phyloP scores from a whole-genome alignment of 257 asterid genomes.

The Fraxinus excelsior region DNA sequence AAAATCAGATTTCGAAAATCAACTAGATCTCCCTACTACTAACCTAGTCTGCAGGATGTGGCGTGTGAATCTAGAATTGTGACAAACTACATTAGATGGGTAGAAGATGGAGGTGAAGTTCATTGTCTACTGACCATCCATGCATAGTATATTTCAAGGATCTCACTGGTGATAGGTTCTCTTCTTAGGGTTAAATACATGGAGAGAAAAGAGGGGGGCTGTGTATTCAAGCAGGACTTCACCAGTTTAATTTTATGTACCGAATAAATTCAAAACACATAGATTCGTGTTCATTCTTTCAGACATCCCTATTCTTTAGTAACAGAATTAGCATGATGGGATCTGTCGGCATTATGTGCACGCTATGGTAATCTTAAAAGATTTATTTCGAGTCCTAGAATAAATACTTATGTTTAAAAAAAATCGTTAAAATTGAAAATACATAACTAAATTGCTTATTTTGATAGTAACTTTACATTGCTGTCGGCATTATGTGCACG shows the following conservation, averaged over 20 bases:
- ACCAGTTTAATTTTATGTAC: neutral
- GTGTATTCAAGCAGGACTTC: neutral
- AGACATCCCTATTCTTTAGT: neutral
- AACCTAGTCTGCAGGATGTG: slow-evolving; percentile 82
- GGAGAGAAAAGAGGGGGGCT: neutral
- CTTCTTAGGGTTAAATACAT: neutral
- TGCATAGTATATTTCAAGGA: neutral
- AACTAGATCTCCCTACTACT: slow-evolving; percentile 67
- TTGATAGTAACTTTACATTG: too few species aligned
- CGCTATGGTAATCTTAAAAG: neutral
- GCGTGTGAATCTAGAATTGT: slow-evolving; percentile 61
- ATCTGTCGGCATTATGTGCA: neutral
- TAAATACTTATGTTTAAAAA: too few species aligned
- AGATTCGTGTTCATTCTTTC: neutral
- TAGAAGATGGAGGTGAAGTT: neutral
- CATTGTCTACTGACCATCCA: neutral
- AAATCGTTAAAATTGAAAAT: too few species aligned
- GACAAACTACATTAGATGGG: neutral
- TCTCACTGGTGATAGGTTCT: neutral
- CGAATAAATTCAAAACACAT: neutral
- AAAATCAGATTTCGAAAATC: slow-evolving; percentile 62
- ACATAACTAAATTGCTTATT: too few species aligned
- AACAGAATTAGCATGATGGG: neutral
- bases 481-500: neutral
- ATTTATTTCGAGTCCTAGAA: neutral